A percentile compares a stretch with the other conserved stretches of the same genome.
These are phyloP conservation scores for Avena eriantha DNA, from an alignment of 176 grass and related monocot genomes.

Conservation along the genomic window DNA sequence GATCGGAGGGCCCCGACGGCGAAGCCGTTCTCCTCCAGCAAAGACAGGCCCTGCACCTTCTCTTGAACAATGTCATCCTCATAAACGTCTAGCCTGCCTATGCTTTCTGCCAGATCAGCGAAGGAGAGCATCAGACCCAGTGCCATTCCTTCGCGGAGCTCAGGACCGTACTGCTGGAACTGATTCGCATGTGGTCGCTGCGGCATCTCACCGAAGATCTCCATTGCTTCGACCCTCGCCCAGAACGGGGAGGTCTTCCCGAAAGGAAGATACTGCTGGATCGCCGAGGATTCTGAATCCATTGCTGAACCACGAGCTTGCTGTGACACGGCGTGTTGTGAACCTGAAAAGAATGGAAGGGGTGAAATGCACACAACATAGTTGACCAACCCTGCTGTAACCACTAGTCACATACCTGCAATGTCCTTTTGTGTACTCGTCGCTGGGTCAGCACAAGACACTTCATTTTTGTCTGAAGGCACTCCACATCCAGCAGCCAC, in stretches of 20 bases:
- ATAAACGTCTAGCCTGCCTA: conserved; percentile 43
- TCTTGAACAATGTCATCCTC: conserved; percentile 42
- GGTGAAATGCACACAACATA: background rate
- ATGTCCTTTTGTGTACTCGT: background rate
- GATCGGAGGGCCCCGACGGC: conserved; percentile 49
- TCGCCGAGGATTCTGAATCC: conserved; percentile 10
- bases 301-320: conserved; percentile 1
- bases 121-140: conserved; percentile 77
- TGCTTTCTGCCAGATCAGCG: conserved; percentile 52
- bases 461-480: conserved; percentile 18
- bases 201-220: conserved; percentile 48
- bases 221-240: conserved; percentile 56
- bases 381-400: background rate
- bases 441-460: background rate
- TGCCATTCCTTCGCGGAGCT: conserved; percentile 61
- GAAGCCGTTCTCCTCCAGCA: conserved; percentile 66
- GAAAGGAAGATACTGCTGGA: conserved; percentile 44
- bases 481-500: background rate
- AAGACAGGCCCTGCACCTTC: conserved; percentile 53
- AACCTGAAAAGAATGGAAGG: conserved; percentile 28
- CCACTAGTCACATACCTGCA: conserved; percentile 25
- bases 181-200: conserved; percentile 55
- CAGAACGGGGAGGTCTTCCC: conserved; percentile 51
- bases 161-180: conserved; percentile 39
- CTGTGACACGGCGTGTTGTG: background rate